Evolutionary conservation across 352 stramenopile genomes (phyloP).

Genomic region (Pythium aphanidermatum): DNA sequence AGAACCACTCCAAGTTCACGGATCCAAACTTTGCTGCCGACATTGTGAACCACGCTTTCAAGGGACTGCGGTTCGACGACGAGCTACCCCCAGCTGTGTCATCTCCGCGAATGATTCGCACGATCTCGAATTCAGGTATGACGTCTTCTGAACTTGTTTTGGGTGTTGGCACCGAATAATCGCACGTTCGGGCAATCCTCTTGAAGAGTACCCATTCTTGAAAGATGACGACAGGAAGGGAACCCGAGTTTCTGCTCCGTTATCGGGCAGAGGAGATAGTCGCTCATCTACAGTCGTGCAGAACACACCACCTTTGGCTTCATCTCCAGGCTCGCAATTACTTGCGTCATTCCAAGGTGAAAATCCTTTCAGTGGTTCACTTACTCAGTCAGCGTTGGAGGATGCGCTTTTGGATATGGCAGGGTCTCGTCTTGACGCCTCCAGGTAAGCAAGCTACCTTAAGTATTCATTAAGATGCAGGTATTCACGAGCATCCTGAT

Average conservation of each 20-base stretch:
- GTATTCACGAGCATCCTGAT: too few species aligned
- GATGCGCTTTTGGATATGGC: slow-evolving; percentile 85
- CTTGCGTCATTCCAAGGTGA: slow-evolving; percentile 57
- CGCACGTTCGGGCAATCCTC: background rate
- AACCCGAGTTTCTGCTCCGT: too few species aligned
- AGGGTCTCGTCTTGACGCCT: slow-evolving; percentile 64
- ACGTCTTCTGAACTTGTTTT: background rate
- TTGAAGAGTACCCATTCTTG: slow-evolving; percentile 55
- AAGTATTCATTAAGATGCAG: too few species aligned
- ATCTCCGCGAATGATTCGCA: slow-evolving; percentile 54
- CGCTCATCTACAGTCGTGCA: slow-evolving; percentile 10
- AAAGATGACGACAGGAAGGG: slow-evolving; percentile 47
- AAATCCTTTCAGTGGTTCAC: slow-evolving; percentile 50
- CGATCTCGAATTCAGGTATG: slow-evolving; percentile 58
- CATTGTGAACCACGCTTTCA: slow-evolving; percentile 65
- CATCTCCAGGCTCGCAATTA: slow-evolving; percentile 44
- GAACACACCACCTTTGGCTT: slow-evolving; percentile 23
- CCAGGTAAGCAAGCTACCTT: slow-evolving; percentile 25
- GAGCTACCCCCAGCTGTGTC: slow-evolving; percentile 29
- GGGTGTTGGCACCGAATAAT: background rate
- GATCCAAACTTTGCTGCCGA: slow-evolving; percentile 42
- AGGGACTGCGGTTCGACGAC: slow-evolving; percentile 36
- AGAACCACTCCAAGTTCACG: slow-evolving; percentile 22
- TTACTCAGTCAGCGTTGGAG: slow-evolving; percentile 79
- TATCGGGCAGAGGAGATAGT: too few species aligned